Evolutionary conservation across 1,284 basidiomycete species (phyloP).

Genomic region (Phlebopus sp.): DNA sequence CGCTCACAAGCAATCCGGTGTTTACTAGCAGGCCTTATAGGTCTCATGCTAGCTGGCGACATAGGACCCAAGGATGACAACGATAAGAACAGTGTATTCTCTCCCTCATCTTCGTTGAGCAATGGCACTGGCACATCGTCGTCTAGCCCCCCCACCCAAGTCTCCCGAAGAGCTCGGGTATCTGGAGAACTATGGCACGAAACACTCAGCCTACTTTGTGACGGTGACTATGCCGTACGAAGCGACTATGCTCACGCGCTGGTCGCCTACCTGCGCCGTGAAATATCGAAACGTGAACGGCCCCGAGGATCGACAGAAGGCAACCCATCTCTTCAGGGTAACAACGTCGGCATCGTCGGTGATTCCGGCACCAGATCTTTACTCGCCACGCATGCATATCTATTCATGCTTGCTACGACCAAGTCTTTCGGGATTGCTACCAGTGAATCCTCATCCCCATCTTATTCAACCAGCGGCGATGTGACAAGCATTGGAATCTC

Average conservation of each 20-base stretch:
- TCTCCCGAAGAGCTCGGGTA: slow-evolving; percentile 67
- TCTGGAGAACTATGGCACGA: slow-evolving; percentile 87
- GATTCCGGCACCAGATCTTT: slow-evolving; percentile 69
- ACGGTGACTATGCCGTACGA: slow-evolving; percentile 70
- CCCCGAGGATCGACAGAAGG: slow-evolving; percentile 41
- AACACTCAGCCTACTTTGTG: slow-evolving; percentile 79
- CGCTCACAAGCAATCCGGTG: slow-evolving; percentile 72
- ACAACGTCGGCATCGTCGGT: slow-evolving; percentile 51
- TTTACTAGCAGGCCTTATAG: slow-evolving; percentile 68
- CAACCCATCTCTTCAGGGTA: slow-evolving; percentile 42
- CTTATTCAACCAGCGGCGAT: slow-evolving; percentile 34
- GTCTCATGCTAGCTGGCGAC: slow-evolving; percentile 69
- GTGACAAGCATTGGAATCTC: slow-evolving; percentile 36
- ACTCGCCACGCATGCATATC: slow-evolving; percentile 73
- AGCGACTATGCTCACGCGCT: slow-evolving; percentile 74
- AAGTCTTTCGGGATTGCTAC: slow-evolving; percentile 52
- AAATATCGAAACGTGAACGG: slow-evolving; percentile 63
- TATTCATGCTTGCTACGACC: slow-evolving; percentile 76
- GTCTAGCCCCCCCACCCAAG: slow-evolving; percentile 25
- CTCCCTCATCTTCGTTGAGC: slow-evolving; percentile 20
- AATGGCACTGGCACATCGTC: slow-evolving; percentile 18
- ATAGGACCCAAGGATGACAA: slow-evolving; percentile 36
- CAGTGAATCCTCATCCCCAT: slow-evolving; percentile 41
- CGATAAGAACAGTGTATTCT: slow-evolving; percentile 22
- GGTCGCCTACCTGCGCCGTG: slow-evolving; percentile 69